Conservation (phyloP, 2,329 filamentous ascomycete genomes). For the Diaporthe velutina region DNA sequence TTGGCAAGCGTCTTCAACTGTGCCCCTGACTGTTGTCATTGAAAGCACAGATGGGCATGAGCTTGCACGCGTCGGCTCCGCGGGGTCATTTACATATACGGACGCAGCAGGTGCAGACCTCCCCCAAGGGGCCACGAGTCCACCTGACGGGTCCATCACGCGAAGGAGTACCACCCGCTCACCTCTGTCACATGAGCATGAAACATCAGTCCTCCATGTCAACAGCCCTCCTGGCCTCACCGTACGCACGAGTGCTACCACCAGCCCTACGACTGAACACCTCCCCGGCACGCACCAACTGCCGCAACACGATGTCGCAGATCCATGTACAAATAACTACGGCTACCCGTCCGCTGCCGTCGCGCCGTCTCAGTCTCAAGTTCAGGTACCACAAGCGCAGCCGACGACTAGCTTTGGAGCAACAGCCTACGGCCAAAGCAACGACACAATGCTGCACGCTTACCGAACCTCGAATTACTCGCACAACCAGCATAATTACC, state of each 20-base stretch:
- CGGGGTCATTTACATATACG: slow-evolving; percentile 60
- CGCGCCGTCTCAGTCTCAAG: slow-evolving; percentile 50
- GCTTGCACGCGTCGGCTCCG: slow-evolving; percentile 61
- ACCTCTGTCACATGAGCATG: slow-evolving; percentile 40
- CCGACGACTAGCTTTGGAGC: slow-evolving; percentile 42
- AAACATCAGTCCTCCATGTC: slow-evolving; percentile 39
- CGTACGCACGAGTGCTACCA: slow-evolving; percentile 48
- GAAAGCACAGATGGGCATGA: slow-evolving; percentile 66
- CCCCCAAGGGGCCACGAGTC: slow-evolving; percentile 48
- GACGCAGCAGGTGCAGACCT: slow-evolving; percentile 44
- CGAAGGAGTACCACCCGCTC: slow-evolving; percentile 39
- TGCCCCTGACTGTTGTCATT: slow-evolving; percentile 67
- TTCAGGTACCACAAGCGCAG: slow-evolving; percentile 44
- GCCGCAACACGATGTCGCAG: slow-evolving; percentile 43
- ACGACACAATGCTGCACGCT: slow-evolving; percentile 67
- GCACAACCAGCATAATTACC: slow-evolving; percentile 40
- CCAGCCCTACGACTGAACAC: slow-evolving; percentile 46
- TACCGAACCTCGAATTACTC: slow-evolving; percentile 67
- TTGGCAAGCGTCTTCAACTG: slow-evolving; percentile 59
- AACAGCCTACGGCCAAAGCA: slow-evolving; percentile 54
- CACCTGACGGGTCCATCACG: slow-evolving; percentile 50
- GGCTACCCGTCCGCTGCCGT: slow-evolving; percentile 67
- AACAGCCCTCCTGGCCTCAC: slow-evolving; percentile 56
- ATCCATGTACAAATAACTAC: slow-evolving; percentile 67
- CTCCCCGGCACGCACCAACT: slow-evolving; percentile 44